Base-by-base conservation (phyloP, 75 land plant species). In the Pinus albicaulis region DNA sequence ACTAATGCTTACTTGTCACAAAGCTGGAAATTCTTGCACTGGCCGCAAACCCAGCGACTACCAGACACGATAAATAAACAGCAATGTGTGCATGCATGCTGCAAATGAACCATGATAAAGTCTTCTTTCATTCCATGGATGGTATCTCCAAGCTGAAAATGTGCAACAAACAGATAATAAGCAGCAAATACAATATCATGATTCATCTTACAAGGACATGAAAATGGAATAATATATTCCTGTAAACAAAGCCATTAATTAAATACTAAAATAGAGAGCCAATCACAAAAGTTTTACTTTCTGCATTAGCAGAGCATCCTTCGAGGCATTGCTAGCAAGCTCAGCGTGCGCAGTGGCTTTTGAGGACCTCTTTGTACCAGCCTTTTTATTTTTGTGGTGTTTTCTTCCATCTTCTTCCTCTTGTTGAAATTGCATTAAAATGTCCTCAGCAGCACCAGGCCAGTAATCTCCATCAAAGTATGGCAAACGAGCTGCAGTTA, bases 311-410 rank as follows among this genome's bases (percentile, higher is more conserved):
- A 92, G 83, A 34, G 86, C 70, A 83, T 96, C 98, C 80, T 92
- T 94, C n/a, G 95, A 92, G 28, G 89, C 89, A 74, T 90, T 94
- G 76, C 86, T 84, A 78, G 92, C 88, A 26, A 92, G 81, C 78
- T 96, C 99, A 59, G 89, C 62, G 36, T 94, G 98, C 57, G 92
- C 90, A 74, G 92, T 84, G 36, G 98, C 92, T 80, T 96, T 96
- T 12, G 93, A 76, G 56, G 95, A 87, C 58, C 99, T 86, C 84
- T 96, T 96, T 61, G 98, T 90, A 20, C 80, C 82, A 19, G 74
- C 78, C 59, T 86, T 86, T 36, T 79, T 82, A 63, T 84, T 86
- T 77, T 84, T 86, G 6, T 73, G 77, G 55, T 85, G 80, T 69
- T 79, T 82, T 25, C 75, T 73, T 23, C 79, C 79, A 77, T 68